phyloP scores from a whole-genome alignment of 495 filamentous ascomycete species.

The Neurospora tetrasperma region DNA sequence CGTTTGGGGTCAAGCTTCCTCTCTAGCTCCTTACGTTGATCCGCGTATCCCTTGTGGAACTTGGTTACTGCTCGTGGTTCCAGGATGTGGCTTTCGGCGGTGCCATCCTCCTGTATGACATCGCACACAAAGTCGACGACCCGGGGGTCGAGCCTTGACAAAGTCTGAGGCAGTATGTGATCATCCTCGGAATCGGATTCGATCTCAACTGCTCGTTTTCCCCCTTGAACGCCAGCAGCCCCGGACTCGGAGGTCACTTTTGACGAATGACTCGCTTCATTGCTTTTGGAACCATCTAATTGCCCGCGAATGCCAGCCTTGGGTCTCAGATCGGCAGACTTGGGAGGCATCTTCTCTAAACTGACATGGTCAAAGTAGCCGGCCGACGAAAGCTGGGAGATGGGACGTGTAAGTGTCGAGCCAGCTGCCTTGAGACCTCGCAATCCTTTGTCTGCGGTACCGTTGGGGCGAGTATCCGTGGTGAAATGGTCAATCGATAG shows the following conservation, averaged over 20 bases:
- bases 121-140: conserved; percentile 44
- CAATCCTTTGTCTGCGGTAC: conserved; percentile 22
- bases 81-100: conserved; percentile 36
- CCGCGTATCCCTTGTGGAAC: conserved; percentile 15
- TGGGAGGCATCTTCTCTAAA: conserved; percentile 28
- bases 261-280: background rate
- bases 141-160: conserved; percentile 33
- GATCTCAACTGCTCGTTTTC: conserved; percentile 1
- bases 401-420: conserved; percentile 25
- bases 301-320: conserved; percentile 11
- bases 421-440: conserved; percentile 25
- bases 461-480: conserved; percentile 17
- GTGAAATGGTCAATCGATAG: conserved; percentile 30
- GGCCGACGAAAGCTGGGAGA: conserved; percentile 29
- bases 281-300: conserved; percentile 8
- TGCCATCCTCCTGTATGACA: conserved; percentile 40
- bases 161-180: conserved; percentile 31
- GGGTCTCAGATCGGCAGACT: conserved; percentile 15
- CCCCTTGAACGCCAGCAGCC: conserved; percentile 10
- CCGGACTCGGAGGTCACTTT: background rate
- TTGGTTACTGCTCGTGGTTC: conserved; percentile 26
- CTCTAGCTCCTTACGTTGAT: conserved; percentile 26
- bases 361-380: conserved; percentile 25
- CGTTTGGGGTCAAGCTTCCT: conserved; percentile 22
- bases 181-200: conserved; percentile 29